Evolutionary conservation across 768 basidiomycete genomes (phyloP), one percentile per base, ranked within the genome.

Genomic region (Trametes gibbosa): DNA sequence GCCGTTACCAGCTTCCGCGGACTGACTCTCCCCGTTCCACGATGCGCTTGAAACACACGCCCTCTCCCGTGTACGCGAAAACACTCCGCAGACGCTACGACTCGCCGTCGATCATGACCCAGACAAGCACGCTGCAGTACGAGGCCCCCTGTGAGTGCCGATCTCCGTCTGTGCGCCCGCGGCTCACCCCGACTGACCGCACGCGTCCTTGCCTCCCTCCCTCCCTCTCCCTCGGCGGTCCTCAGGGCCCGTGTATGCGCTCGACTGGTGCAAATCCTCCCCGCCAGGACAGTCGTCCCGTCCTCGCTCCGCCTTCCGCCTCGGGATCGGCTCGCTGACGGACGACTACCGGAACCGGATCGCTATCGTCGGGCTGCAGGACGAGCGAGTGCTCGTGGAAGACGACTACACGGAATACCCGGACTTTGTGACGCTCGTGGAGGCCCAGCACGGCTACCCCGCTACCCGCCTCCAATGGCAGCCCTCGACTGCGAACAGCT

Each of bases 381-480:
- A 93, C 65, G 93, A 95, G 66, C 84, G 89, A 25, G 88, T 91
- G n/a, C 81, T 94, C 13, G 88, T 90, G 3, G 90, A 92, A 65
- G 90, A 92, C 64, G 88, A 92, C 68, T 89, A 84, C 67, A 84
- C 83, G 39, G 85, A 89, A 69, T 91, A 92, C 68, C 82, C 89
- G 9, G 91, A 95, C 75, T 97, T 96, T 70, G 85, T 87, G 40
- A 87, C 88, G 5, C 81, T 95, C 21, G 93, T 92, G 59, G 86
- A 91, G 65, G 84, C 87, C 1, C 82, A 85, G 63, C 90, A 97
- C 63, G 89, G 91, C 45, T 98, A 96, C 75, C 97, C 97, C 17
- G 92, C 93, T 10, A 98, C 95, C 14, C 89, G 86, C 71, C 74
- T 98, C 48, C 93, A 90, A 67, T 98, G 95, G 91, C 94, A 97